Conservation (phyloP, 805 yeast genomes). For the Saccharomycopsis microspora region DNA sequence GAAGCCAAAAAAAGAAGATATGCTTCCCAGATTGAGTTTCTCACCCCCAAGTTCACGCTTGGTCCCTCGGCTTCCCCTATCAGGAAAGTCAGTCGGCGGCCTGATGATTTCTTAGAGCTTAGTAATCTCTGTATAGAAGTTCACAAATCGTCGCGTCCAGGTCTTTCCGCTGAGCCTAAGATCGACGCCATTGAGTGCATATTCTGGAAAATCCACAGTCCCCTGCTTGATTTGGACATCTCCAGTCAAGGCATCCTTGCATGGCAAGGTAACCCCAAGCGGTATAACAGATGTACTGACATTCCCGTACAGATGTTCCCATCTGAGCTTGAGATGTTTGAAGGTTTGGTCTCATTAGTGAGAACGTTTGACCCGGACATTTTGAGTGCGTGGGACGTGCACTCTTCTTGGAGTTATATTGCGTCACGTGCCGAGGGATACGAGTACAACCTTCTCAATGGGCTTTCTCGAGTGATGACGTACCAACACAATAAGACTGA, state of each 20-base stretch:
- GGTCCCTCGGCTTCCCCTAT: slow-evolving; percentile 21
- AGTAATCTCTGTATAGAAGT: slow-evolving; percentile 44
- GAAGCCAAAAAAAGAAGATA: too few relatives aligned
- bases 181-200: slow-evolving; percentile 47
- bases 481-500: slow-evolving; percentile 41
- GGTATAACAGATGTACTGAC: too few relatives aligned
- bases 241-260: slow-evolving; percentile 28
- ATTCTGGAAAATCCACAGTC: slow-evolving; percentile 44
- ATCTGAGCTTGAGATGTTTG: slow-evolving; percentile 50
- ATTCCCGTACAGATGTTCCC: slow-evolving; percentile 30
- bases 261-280: too few relatives aligned
- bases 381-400: slow-evolving; percentile 75
- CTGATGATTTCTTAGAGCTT: slow-evolving; percentile 34
- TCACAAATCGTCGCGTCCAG: slow-evolving; percentile 43
- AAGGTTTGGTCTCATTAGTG: slow-evolving; percentile 42
- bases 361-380: slow-evolving; percentile 76
- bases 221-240: slow-evolving; percentile 24
- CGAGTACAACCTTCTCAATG: slow-evolving; percentile 42
- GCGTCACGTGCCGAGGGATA: slow-evolving; percentile 46
- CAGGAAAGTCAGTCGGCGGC: slow-evolving; percentile 25
- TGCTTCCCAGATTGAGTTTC: slow-evolving; percentile 38
- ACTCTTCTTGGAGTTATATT: slow-evolving; percentile 78
- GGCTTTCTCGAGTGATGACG: slow-evolving; percentile 46
- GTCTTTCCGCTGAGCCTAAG: slow-evolving; percentile 52
- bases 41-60: slow-evolving; percentile 2